Conservation (phyloP, 306 rosid species). For the Cucumis melo region DNA sequence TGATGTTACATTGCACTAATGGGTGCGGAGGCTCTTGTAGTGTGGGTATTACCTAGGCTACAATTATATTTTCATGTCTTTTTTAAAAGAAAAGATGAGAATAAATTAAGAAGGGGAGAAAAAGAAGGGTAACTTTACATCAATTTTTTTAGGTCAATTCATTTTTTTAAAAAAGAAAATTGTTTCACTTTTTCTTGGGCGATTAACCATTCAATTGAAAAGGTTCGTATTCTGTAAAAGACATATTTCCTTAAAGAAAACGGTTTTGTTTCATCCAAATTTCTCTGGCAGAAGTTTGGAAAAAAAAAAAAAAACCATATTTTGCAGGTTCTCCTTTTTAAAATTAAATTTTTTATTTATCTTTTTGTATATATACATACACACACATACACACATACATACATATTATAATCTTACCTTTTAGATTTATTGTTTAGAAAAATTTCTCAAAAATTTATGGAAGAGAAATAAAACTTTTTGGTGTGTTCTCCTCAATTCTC, state of each 20-base stretch:
- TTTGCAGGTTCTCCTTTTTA: not conserved
- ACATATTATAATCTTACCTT: not conserved
- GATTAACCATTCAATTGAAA: not conserved
- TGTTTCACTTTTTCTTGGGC: not conserved
- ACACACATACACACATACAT: no score
- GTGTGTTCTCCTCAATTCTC: not conserved
- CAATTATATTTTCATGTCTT: not conserved
- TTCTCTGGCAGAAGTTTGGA: not conserved
- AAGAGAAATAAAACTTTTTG: not conserved
- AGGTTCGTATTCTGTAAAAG: not conserved
- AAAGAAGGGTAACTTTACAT: not conserved
- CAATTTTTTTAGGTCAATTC: not conserved
- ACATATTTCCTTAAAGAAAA: not conserved
- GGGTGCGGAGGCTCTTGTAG: not conserved
- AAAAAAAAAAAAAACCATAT: not conserved
- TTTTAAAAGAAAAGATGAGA: not conserved
- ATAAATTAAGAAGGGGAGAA: not conserved
- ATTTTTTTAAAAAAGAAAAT: not conserved
- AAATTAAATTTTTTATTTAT: not conserved
- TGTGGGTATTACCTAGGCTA: not conserved
- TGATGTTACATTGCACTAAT: not conserved
- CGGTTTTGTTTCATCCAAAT: not conserved
- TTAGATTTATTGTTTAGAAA: not conserved
- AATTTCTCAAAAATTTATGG: not conserved
- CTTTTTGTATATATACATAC: no score